A percentile compares a stretch with the other conserved stretches of the same genome.
These are phyloP conservation scores for Diaporthe velutina DNA, from an alignment of 2,329 filamentous ascomycete genomes.

Conservation along the genomic window DNA sequence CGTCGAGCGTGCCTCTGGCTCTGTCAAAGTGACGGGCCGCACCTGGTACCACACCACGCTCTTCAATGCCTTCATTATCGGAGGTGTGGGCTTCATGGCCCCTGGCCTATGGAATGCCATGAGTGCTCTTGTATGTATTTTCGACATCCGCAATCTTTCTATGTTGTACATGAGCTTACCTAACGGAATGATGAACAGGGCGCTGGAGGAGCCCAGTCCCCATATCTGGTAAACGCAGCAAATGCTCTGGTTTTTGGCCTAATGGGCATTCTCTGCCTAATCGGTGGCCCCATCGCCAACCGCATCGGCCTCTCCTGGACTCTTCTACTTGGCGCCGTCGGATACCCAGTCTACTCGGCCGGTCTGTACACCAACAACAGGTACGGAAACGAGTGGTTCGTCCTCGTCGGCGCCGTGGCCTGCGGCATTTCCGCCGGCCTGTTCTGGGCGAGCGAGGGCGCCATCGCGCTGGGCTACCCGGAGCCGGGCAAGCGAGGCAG, in stretches of 20 bases:
- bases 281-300: slow-evolving; percentile 33
- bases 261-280: slow-evolving; percentile 27
- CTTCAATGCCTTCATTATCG: slow-evolving; percentile 22
- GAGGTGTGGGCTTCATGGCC: slow-evolving; percentile 18
- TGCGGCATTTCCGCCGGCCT: slow-evolving; percentile 75
- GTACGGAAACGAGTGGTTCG: slow-evolving; percentile 72
- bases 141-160: rapidly evolving
- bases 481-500: slow-evolving; percentile 71
- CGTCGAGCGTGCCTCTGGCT: slow-evolving; percentile 7
- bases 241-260: slow-evolving; percentile 35
- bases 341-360: slow-evolving; percentile 73
- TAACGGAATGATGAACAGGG: neutral
- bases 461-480: slow-evolving; percentile 74
- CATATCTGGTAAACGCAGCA: slow-evolving; percentile 31
- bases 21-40: neutral
- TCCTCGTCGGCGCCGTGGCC: slow-evolving; percentile 71
- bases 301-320: slow-evolving; percentile 30
- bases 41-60: slow-evolving; percentile 22
- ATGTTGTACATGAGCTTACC: neutral
- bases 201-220: slow-evolving; percentile 4
- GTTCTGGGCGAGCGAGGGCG: slow-evolving; percentile 78
- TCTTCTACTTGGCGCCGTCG: slow-evolving; percentile 23
- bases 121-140: neutral
- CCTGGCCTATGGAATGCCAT: slow-evolving; percentile 24
- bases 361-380: slow-evolving; percentile 76